Conservation (phyloP, 352 stramenopile species). For the Achlya hypogyna region DNA sequence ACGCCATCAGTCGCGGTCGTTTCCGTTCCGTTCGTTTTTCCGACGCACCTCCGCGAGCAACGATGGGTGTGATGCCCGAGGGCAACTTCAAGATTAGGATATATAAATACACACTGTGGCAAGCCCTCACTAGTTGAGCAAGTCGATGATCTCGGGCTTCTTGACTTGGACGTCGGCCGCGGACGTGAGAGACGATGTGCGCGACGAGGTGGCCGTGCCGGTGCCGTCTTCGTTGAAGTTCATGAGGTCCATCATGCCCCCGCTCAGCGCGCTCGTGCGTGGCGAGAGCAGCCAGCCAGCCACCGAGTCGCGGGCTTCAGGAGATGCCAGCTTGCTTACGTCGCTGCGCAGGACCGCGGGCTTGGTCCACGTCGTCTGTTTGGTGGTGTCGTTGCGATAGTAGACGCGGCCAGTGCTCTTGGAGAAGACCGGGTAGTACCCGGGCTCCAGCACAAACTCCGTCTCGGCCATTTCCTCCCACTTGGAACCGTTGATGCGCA, state of each 20-base stretch:
- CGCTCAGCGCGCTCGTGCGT: neutral
- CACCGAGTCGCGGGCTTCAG: neutral
- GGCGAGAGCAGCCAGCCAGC: neutral
- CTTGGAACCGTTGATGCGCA: constrained; percentile 62
- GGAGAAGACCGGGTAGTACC: constrained; percentile 73
- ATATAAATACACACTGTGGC: neutral
- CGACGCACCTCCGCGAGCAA: no score
- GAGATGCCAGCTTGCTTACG: constrained; percentile 4
- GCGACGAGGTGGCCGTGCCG: neutral
- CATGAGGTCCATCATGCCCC: constrained; percentile 11
- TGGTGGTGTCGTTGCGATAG: constrained; percentile 57
- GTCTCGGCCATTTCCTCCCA: constrained; percentile 70
- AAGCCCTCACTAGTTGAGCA: neutral
- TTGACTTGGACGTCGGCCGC: neutral
- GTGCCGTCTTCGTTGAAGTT: constrained; percentile 7
- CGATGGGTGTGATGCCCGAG: no score
- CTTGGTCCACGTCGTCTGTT: constrained; percentile 66
- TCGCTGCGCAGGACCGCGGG: constrained; percentile 26
- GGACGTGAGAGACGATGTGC: neutral
- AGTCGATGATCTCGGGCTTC: constrained; percentile 5
- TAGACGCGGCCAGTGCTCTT: constrained; percentile 61
- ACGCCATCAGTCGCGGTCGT: no score
- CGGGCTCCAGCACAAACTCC: constrained; percentile 68
- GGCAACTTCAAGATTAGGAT: no score
- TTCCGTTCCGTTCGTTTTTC: neutral